A percentile compares a stretch with the other conserved stretches of the same genome.
Evolutionary conservation across 352 stramenopile species (phyloP).

Genomic region (Pythium dissimile): DNA sequence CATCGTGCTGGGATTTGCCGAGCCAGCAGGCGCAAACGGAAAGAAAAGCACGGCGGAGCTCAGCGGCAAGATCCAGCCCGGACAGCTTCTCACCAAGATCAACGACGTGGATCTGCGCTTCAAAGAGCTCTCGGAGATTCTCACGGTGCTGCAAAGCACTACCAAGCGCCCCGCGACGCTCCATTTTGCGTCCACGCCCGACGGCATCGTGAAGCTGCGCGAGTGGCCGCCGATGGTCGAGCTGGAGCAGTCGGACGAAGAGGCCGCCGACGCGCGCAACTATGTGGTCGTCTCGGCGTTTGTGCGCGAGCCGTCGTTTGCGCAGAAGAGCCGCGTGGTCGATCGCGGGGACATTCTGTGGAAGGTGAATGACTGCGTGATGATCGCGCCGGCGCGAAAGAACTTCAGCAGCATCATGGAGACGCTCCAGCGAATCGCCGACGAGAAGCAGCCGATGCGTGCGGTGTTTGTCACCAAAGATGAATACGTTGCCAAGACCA

Average conservation of each 20-base stretch:
- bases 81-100: slow-evolving; percentile 55
- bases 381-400: slow-evolving; percentile 42
- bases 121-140: slow-evolving; percentile 57
- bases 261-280: slow-evolving; percentile 46
- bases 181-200: slow-evolving; percentile 71
- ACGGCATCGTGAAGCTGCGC: slow-evolving; percentile 71
- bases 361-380: slow-evolving; percentile 48
- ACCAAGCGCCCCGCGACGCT: slow-evolving; percentile 64
- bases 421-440: slow-evolving; percentile 40
- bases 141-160: slow-evolving; percentile 48
- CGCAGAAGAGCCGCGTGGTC: slow-evolving; percentile 61
- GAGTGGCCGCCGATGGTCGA: slow-evolving; percentile 85
- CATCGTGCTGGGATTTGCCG: slow-evolving; percentile 77
- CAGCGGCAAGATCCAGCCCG: slow-evolving; percentile 69
- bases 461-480: slow-evolving; percentile 57
- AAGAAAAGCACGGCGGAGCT: slow-evolving; percentile 59
- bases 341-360: slow-evolving; percentile 64
- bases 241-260: slow-evolving; percentile 58
- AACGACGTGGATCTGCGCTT: slow-evolving; percentile 73
- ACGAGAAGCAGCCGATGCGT: slow-evolving; percentile 47
- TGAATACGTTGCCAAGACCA: slow-evolving; percentile 41
- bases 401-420: slow-evolving; percentile 68
- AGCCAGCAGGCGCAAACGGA: slow-evolving; percentile 31
- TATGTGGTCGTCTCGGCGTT: slow-evolving; percentile 75
- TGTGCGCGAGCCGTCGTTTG: slow-evolving; percentile 63